phyloP scores from a whole-genome alignment of 495 filamentous ascomycete genomes.

The Daldinia caldariorum region DNA sequence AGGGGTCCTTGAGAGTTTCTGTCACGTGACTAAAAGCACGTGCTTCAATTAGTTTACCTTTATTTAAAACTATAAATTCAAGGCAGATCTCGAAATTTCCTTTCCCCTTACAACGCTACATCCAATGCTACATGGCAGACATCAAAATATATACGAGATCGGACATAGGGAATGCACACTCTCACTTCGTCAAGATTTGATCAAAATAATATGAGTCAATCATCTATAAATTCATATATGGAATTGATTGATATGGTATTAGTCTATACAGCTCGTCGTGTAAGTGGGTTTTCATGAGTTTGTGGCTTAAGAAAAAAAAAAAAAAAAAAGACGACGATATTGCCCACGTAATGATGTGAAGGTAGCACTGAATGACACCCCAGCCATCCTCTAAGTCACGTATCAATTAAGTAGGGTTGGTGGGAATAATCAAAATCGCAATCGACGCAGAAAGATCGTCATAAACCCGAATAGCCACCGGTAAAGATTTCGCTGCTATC shows the following conservation, averaged over 20 bases:
- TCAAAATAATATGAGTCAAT: not conserved
- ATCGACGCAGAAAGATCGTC: conserved; percentile 38
- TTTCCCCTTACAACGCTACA: too few species aligned
- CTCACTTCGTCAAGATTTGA: not conserved
- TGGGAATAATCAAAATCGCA: conserved; percentile 41
- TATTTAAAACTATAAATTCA: too few species aligned
- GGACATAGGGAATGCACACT: not conserved
- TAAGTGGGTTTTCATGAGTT: not conserved
- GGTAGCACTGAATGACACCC: conserved; percentile 40
- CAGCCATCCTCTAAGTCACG: conserved; percentile 35
- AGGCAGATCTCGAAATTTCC: too few species aligned
- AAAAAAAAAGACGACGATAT: conserved; percentile 9
- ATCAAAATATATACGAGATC: not conserved
- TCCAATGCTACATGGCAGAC: not conserved
- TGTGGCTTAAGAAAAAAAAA: not conserved
- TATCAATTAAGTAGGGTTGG: conserved; percentile 35
- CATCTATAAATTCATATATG: not conserved
- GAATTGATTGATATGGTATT: conserved; percentile 9
- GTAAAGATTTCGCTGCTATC: conserved; percentile 30
- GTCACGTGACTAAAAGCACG: conserved; percentile 24
- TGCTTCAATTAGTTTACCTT: not conserved
- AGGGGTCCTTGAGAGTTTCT: not conserved
- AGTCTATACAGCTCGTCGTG: not conserved
- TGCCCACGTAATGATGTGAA: conserved; percentile 34
- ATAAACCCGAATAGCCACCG: conserved; percentile 46